Conservation (phyloP, 805 yeast species). For the Priceomyces fermenticarens region DNA sequence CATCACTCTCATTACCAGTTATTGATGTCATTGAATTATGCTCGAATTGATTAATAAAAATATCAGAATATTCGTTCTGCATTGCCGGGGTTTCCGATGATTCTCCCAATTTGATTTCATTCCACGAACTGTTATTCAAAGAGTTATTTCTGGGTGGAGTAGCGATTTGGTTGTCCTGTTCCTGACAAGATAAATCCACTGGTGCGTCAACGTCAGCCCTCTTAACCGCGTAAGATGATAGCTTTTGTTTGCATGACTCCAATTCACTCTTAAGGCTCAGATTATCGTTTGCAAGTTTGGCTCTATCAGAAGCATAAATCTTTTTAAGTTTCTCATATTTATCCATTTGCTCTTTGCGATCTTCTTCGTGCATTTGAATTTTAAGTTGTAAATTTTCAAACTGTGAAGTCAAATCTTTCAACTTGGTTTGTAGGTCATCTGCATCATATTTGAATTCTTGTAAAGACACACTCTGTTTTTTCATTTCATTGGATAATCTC, state of each 20-base stretch:
- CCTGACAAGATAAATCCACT: not conserved
- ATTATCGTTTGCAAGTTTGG: conserved; percentile 24
- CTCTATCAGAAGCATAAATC: conserved; percentile 29
- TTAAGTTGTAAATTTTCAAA: conserved; percentile 16
- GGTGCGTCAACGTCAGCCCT: not conserved
- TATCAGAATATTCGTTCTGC: conserved; percentile 7
- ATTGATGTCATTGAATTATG: conserved; percentile 15
- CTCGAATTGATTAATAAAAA: conserved; percentile 8
- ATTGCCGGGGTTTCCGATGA: conserved; percentile 44
- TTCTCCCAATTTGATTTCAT: conserved; percentile 43
- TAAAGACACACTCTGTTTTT: conserved; percentile 15
- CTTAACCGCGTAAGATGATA: not conserved
- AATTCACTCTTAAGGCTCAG: conserved; percentile 17
- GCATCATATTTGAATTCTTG: conserved; percentile 11
- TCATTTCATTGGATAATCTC: conserved; percentile 35
- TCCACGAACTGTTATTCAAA: conserved; percentile 7
- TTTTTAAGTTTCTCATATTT: conserved; percentile 30
- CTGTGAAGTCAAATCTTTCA: conserved; percentile 27
- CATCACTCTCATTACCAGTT: conserved; percentile 8
- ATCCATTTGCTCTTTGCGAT: conserved; percentile 20
- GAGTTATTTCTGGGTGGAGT: conserved; percentile 2
- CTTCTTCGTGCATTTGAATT: conserved; percentile 19
- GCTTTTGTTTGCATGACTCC: conserved; percentile 8
- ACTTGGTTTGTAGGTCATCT: conserved; percentile 6
- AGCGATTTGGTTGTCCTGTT: not conserved